phyloP scores from a whole-genome alignment of 129 eudicot genomes.

The Arctium minus region DNA sequence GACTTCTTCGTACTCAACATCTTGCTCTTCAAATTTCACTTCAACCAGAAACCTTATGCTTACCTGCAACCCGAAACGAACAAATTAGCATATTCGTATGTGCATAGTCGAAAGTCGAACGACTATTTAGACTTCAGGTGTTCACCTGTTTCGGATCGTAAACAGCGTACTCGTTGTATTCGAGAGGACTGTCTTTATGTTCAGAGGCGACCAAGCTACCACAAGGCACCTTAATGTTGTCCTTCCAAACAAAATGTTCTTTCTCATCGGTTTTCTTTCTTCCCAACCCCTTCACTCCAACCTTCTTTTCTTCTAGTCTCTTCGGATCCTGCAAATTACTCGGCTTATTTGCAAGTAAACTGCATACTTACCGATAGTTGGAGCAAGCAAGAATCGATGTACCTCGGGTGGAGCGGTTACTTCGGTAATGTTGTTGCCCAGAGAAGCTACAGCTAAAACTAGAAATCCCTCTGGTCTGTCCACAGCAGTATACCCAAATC shows the following conservation, averaged over 20 bases:
- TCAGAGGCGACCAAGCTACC: slow-evolving; percentile 65
- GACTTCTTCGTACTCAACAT: slow-evolving; percentile 48
- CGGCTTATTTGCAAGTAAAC: not conserved
- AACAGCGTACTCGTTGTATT: slow-evolving; percentile 85
- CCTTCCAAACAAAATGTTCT: slow-evolving; percentile 85
- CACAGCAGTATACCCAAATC: slow-evolving; percentile 77
- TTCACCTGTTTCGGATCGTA: slow-evolving; percentile 79
- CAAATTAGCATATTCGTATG: not conserved
- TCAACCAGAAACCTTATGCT: slow-evolving; percentile 81
- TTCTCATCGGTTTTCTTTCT: slow-evolving; percentile 77
- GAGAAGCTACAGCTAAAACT: slow-evolving; percentile 73
- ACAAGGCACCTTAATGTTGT: slow-evolving; percentile 80
- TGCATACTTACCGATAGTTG: not conserved
- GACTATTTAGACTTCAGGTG: too few species aligned
- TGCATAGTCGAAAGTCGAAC: too few species aligned
- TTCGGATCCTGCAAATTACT: slow-evolving; percentile 41
- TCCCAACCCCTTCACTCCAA: slow-evolving; percentile 71
- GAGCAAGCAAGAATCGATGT: not conserved
- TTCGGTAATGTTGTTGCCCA: slow-evolving; percentile 58
- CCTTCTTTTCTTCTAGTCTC: slow-evolving; percentile 57
- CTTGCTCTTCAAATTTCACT: slow-evolving; percentile 75
- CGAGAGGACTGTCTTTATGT: slow-evolving; percentile 67
- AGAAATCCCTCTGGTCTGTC: slow-evolving; percentile 89
- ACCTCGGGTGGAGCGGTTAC: slow-evolving; percentile 55
- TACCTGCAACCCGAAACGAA: slow-evolving; percentile 36